Base-by-base conservation (phyloP, 2,329 filamentous ascomycete species). In the Stenocarpella maydis region DNA sequence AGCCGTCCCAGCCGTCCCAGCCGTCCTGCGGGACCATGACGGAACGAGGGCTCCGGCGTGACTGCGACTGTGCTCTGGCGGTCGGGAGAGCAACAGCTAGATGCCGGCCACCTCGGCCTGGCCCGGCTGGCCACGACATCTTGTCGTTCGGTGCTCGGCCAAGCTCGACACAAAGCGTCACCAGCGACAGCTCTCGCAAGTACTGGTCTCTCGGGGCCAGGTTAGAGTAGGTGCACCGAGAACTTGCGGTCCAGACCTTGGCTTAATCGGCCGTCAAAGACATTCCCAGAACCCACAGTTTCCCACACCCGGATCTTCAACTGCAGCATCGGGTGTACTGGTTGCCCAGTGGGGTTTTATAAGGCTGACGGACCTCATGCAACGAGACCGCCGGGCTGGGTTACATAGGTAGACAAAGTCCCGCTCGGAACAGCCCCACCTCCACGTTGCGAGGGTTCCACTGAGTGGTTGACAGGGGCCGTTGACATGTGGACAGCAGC, bases 401-500 rank as follows among this genome's bases (percentile, higher is more conserved):
- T n/a, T n/a, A n/a, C n/a, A n/a, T n/a, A n/a, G n/a, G n/a, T n/a
- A n/a, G n/a, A n/a, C n/a, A n/a, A n/a, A n/a, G n/a, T n/a, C n/a
- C n/a, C n/a, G 15, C 10, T 26, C 39, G 55, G 58, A 43, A 47
- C 58, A 41, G 41, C 58, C 58, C 58, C 58, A 47, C 41, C 7
- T 34, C 19, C 34, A 8, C 10, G 21, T n/a, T n/a, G n/a, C n/a
- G n/a, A n/a, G n/a, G n/a, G n/a, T n/a, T n/a, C n/a, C n/a, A n/a
- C n/a, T n/a, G n/a, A n/a, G n/a, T n/a, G n/a, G n/a, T n/a, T n/a
- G n/a, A n/a, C n/a, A n/a, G n/a, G n/a, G n/a, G n/a, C n/a, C n/a
- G n/a, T n/a, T n/a, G n/a, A n/a, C n/a, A n/a, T n/a, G n/a, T n/a
- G n/a, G n/a, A n/a, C n/a, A 31, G 17, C 39, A 45, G 31, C 28